Evolutionary conservation across 1,139 yeast species (phyloP).

Genomic region (Magnusiomyces fungicola): DNA sequence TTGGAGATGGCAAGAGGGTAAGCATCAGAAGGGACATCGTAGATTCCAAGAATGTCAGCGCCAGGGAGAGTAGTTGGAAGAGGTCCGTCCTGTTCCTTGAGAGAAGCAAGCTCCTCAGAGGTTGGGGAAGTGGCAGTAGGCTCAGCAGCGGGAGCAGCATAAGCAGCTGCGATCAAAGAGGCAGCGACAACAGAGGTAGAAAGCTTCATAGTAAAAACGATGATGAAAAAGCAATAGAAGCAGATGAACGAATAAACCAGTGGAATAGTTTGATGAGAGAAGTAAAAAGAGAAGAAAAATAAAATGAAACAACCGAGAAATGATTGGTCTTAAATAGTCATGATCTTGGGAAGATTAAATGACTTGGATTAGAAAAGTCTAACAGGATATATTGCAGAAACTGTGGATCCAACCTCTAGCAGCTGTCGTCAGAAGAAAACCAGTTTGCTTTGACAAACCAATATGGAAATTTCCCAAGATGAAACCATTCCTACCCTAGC

Average conservation of each 20-base stretch:
- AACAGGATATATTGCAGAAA: too few relatives aligned
- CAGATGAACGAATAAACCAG: not conserved
- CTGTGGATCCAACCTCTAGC: too few relatives aligned
- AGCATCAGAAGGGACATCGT: not conserved
- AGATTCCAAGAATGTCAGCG: not conserved
- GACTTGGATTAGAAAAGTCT: too few relatives aligned
- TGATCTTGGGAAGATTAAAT: too few relatives aligned
- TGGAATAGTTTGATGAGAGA: too few relatives aligned
- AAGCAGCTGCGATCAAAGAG: slow-evolving; percentile 6
- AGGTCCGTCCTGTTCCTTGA: not conserved
- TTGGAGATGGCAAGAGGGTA: not conserved
- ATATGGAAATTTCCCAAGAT: too few relatives aligned
- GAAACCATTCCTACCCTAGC: too few relatives aligned
- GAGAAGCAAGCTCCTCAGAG: not conserved
- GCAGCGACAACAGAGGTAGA: not conserved
- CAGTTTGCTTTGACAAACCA: too few relatives aligned
- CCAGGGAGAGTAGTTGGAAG: slow-evolving; percentile 1
- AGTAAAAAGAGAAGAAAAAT: too few relatives aligned
- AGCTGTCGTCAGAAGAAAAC: too few relatives aligned
- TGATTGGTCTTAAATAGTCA: too few relatives aligned
- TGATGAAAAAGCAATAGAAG: not conserved
- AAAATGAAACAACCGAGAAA: too few relatives aligned
- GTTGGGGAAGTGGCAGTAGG: slow-evolving; percentile 8
- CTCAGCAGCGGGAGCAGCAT: slow-evolving; percentile 13
- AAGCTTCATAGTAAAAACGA: slow-evolving; percentile 1